Evolutionary conservation across 306 rosid genomes (phyloP).

Genomic region (Vigna trinervia): DNA sequence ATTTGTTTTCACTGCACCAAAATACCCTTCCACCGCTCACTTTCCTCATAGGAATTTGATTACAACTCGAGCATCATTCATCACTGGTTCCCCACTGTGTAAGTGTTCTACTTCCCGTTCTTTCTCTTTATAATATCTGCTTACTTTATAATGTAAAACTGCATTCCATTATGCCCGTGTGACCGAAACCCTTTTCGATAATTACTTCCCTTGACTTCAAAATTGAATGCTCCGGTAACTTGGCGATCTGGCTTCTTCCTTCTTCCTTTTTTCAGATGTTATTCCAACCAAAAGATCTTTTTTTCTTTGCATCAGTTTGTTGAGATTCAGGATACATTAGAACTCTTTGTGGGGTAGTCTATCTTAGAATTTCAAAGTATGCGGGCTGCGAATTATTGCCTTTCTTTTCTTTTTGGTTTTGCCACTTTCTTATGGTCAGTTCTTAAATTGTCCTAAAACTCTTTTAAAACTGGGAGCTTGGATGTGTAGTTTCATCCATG

Average conservation of each 20-base stretch:
- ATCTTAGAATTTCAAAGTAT: neutral
- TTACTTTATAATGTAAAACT: neutral
- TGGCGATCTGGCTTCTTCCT: neutral
- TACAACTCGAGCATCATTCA: constrained; percentile 54
- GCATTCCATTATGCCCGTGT: neutral
- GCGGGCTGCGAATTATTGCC: neutral
- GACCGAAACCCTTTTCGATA: neutral
- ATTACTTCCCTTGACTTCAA: neutral
- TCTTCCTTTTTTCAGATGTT: neutral
- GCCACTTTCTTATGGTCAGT: neutral
- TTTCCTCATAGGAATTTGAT: constrained; percentile 43
- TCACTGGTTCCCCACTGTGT: constrained; percentile 78
- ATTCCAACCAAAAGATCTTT: neutral
- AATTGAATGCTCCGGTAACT: neutral
- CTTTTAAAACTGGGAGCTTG: neutral
- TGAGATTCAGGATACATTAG: neutral
- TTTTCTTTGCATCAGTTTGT: neutral
- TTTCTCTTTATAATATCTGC: neutral
- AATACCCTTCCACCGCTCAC: constrained; percentile 47
- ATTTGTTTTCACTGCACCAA: constrained; percentile 53
- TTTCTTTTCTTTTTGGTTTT: neutral
- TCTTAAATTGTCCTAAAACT: constrained; percentile 16
- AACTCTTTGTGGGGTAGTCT: neutral
- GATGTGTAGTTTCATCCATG: neutral
- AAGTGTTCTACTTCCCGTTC: constrained; percentile 30